phyloP scores from a whole-genome alignment of 371 early-diverging fungal species.

The Mortierella sp. region DNA sequence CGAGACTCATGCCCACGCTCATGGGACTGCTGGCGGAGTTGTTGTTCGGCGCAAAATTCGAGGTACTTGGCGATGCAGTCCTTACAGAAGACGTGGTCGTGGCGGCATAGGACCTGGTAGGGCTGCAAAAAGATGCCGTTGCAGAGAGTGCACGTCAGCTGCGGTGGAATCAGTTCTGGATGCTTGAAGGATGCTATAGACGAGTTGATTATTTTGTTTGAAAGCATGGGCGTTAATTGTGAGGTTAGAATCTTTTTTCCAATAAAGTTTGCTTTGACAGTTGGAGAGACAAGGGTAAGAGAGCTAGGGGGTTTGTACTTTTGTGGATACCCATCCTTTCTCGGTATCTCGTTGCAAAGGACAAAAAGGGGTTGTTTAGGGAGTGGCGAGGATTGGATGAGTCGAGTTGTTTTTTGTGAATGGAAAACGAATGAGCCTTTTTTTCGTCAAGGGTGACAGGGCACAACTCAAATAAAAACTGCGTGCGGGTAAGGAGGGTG shows the following conservation, averaged over 20 bases:
- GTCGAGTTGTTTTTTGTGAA: no score
- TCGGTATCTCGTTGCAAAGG: no score
- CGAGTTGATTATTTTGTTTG: not conserved
- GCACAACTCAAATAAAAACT: no score
- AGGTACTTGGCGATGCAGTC: conserved; percentile 37
- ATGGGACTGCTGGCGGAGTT: not conserved
- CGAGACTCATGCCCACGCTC: not conserved
- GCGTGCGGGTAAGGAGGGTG: no score
- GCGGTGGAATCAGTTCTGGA: conserved; percentile 20
- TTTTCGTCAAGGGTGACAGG: no score
- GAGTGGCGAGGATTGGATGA: no score
- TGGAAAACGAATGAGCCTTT: no score
- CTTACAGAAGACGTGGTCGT: conserved; percentile 54
- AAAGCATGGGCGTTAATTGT: not conserved
- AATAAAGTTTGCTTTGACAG: not conserved
- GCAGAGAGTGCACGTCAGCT: conserved; percentile 36
- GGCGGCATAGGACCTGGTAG: conserved; percentile 33
- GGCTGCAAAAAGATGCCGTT: conserved; percentile 32
- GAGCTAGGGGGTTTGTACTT: not conserved
- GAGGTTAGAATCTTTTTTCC: no score
- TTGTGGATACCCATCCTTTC: conserved; percentile 31
- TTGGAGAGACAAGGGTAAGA: not conserved
- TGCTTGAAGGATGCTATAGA: conserved; percentile 23
- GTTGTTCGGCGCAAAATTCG: conserved; percentile 5
- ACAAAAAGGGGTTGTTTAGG: no score